phyloP scores from a whole-genome alignment of 129 eudicot species.

The Erigeron canadensis region DNA sequence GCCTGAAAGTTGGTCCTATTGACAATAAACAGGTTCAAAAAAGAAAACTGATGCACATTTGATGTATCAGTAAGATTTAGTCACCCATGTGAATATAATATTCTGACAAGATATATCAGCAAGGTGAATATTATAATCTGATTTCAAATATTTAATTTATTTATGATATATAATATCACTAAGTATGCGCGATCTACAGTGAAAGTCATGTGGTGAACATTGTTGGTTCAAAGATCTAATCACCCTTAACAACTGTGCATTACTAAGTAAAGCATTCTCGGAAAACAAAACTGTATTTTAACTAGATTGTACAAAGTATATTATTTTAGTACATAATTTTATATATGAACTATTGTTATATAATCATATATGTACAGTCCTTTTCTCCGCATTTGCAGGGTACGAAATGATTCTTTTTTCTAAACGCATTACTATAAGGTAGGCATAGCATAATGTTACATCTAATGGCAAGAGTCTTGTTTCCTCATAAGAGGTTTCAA shows the following conservation, averaged over 20 bases:
- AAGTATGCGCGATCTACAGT: background rate
- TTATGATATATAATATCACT: background rate
- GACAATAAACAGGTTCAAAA: no score
- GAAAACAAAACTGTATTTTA: background rate
- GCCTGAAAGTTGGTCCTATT: no score
- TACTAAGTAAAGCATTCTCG: background rate
- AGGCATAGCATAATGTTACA: background rate
- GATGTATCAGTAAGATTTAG: background rate
- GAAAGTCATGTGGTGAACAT: background rate
- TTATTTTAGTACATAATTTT: background rate
- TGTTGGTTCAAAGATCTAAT: background rate
- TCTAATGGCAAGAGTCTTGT: no score
- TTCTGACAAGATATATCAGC: background rate
- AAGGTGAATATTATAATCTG: background rate
- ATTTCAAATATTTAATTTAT: background rate
- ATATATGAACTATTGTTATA: no score
- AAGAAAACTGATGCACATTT: no score
- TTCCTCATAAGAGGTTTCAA: no score
- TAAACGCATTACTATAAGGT: background rate
- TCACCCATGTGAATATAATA: background rate
- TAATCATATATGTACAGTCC: no score
- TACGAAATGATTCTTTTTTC: background rate
- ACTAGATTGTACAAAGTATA: no score
- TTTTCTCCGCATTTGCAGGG: background rate
- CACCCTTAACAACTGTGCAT: background rate